phyloP scores from a whole-genome alignment of 257 asterid species.

The Gentiana straminea region DNA sequence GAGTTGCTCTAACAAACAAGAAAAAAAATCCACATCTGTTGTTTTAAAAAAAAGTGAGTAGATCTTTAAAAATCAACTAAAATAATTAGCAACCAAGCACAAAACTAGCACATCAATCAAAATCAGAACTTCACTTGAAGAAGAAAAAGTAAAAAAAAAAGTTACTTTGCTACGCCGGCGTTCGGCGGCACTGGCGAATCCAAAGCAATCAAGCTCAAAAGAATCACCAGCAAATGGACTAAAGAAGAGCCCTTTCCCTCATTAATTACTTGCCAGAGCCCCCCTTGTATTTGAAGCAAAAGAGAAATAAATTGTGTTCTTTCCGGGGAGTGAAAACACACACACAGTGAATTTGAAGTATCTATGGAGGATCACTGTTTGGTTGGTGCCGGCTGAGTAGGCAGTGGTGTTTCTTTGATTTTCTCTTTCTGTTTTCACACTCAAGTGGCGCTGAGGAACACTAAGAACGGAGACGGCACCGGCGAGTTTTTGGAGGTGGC shows the following conservation, averaged over 20 bases:
- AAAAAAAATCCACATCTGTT: background rate
- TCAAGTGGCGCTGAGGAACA: too few species aligned
- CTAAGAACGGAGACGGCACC: too few species aligned
- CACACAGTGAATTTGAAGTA: too few species aligned
- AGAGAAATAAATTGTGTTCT: too few species aligned
- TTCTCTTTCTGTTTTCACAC: too few species aligned
- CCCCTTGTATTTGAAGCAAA: too few species aligned
- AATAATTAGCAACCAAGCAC: background rate
- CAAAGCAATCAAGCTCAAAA: constrained; percentile 75
- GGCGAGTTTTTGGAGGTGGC: too few species aligned
- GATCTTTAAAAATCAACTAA: constrained; percentile 9
- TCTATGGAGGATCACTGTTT: too few species aligned
- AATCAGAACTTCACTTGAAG: background rate
- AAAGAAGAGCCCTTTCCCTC: constrained; percentile 71
- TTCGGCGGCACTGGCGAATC: constrained; percentile 87
- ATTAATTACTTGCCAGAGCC: constrained; percentile 1
- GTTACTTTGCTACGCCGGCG: constrained; percentile 81
- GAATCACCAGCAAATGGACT: constrained; percentile 69
- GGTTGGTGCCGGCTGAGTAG: too few species aligned
- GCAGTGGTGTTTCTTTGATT: too few species aligned
- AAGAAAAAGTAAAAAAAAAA: background rate
- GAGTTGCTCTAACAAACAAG: too few species aligned
- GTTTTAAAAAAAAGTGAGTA: constrained; percentile 3
- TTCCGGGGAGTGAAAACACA: too few species aligned
- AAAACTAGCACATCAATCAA: background rate